These are phyloP conservation scores for Globisporangium apiculatum DNA, from an alignment of 352 stramenopile genomes.

Conservation along the genomic window DNA sequence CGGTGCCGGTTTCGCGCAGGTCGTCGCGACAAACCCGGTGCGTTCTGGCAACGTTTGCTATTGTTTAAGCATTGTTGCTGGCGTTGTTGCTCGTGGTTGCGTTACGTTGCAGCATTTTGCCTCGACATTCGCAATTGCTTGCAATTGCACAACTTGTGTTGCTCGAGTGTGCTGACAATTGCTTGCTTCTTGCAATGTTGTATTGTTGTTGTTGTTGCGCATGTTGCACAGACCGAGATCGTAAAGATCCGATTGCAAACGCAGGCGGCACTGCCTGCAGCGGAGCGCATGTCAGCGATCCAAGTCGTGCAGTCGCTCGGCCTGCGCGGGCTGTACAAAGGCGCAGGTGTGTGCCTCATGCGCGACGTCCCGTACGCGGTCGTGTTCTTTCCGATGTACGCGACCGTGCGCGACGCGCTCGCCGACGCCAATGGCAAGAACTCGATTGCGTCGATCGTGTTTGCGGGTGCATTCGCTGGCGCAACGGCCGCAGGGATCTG, in stretches of 20 bases:
- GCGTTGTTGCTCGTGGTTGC: slow-evolving; percentile 7
- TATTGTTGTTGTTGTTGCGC: slow-evolving; percentile 7
- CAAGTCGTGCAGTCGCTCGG: slow-evolving; percentile 69
- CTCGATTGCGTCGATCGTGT: slow-evolving; percentile 52
- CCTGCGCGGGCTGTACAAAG: slow-evolving; percentile 81
- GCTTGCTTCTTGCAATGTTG: slow-evolving; percentile 5
- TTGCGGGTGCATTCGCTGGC: slow-evolving; percentile 52
- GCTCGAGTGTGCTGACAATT: neutral
- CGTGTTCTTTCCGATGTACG: slow-evolving; percentile 92
- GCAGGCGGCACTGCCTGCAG: slow-evolving; percentile 57
- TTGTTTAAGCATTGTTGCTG: neutral
- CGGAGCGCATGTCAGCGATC: slow-evolving; percentile 44
- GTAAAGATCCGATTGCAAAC: slow-evolving; percentile 91
- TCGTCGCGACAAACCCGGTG: slow-evolving; percentile 84
- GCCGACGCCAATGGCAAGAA: slow-evolving; percentile 45
- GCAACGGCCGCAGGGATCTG: slow-evolving; percentile 51
- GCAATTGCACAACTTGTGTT: neutral
- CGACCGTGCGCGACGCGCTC: slow-evolving; percentile 44
- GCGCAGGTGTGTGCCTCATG: slow-evolving; percentile 80
- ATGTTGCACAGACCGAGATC: slow-evolving; percentile 85
- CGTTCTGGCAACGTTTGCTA: slow-evolving; percentile 6
- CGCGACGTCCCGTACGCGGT: slow-evolving; percentile 91
- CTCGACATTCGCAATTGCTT: too few relatives aligned
- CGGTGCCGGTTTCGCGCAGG: slow-evolving; percentile 72
- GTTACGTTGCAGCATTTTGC: neutral